Base-by-base conservation (phyloP, 345 rosid genomes). In the Linum trigynum region DNA sequence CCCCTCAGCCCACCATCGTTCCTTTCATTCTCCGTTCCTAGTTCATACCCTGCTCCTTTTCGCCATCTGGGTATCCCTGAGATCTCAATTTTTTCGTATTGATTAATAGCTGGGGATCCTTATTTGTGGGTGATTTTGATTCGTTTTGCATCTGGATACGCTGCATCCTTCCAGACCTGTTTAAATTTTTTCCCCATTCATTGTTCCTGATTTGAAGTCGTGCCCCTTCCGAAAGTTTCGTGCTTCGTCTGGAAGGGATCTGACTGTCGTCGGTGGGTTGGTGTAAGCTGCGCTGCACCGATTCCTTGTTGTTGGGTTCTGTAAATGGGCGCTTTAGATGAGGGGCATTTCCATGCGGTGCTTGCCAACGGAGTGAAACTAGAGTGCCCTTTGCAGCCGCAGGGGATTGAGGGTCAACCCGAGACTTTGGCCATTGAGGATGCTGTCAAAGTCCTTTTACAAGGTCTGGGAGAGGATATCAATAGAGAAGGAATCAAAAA, bases 401-500 rank as follows among this genome's bases (percentile, higher is more conserved):
- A 23, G 66, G 81, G 78, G 37, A 76, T 83, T 16, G 84, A 84
- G 73, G 72, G 61, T n/a, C 83, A 82, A 57, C 80, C 95, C 1
- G 88, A 90, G 70, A 82, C 83, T 65, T 39, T 78, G 58, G 86
- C 88, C n/a, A 91, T 95, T 68, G 74, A 82, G 74, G 86, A 83
- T 63, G 96, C 97, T 67, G 98, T 95, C 3, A 84, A 81, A 72
- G 80, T 83, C 73, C 86, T 95, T 68, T 68, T 95, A 69, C 84
- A 84, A 72, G 96, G 97, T 59, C 72, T 95, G 63, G 82, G 84
- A 42, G 96, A 95, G 59, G 91, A 95, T 82, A 23, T 87, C 69
- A 71, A 82, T 61, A 81, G 99, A 55, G 95, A 91, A 77, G 99
- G 99, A 43, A 73, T 95, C 66, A 87, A 73, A 68, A 95, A 81